Evolutionary conservation across 2,329 filamentous ascomycete species (phyloP).

Genomic region (Cladosporium sp.): DNA sequence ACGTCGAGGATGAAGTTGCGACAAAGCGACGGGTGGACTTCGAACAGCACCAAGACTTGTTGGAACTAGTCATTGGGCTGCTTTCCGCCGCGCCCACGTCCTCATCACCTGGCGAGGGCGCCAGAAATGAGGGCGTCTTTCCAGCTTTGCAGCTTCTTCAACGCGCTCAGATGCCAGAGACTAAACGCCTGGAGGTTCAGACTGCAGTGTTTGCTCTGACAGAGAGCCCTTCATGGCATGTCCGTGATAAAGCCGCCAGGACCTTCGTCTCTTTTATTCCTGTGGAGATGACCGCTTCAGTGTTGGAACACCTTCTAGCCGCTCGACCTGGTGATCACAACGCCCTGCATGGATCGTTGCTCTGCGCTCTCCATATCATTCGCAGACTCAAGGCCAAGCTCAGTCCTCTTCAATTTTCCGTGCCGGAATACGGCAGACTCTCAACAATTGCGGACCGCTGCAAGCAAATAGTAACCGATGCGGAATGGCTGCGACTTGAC

Average conservation of each 20-base stretch:
- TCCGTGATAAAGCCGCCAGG: slow-evolving; percentile 74
- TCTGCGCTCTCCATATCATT: slow-evolving; percentile 26
- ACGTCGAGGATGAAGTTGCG: slow-evolving; percentile 53
- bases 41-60: slow-evolving; percentile 62
- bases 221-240: slow-evolving; percentile 70
- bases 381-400: slow-evolving; percentile 8
- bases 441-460: not conserved
- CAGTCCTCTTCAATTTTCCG: not conserved
- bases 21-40: slow-evolving; percentile 60
- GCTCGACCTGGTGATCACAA: slow-evolving; percentile 22
- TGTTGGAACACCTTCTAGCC: slow-evolving; percentile 13
- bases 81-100: slow-evolving; percentile 36
- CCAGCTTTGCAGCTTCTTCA: slow-evolving; percentile 78
- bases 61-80: slow-evolving; percentile 60
- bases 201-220: slow-evolving; percentile 59
- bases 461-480: not conserved
- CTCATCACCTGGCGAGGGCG: slow-evolving; percentile 4
- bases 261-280: slow-evolving; percentile 49
- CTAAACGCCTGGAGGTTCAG: slow-evolving; percentile 53
- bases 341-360: slow-evolving; percentile 30
- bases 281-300: slow-evolving; percentile 5
- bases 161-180: slow-evolving; percentile 62
- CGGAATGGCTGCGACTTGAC: slow-evolving; percentile 7
- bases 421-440: not conserved
- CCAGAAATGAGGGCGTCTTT: slow-evolving; percentile 64